Percentiles rank a stretch among this genome's conserved stretches.
phyloP scores from a whole-genome alignment of 805 yeast genomes.

The Wickerhamiella hasegawae region DNA sequence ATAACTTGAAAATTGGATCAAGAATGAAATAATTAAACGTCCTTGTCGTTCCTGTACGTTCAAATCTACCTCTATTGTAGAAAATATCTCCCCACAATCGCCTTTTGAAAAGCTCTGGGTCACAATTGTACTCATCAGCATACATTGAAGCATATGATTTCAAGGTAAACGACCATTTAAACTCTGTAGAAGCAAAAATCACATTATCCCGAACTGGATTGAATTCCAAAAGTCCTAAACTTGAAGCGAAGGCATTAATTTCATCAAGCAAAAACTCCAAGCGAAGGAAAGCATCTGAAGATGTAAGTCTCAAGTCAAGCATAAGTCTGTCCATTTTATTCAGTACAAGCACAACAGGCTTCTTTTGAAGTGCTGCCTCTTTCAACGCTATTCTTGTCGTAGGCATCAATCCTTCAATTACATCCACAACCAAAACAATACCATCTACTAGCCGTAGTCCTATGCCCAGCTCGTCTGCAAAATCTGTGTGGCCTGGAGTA shows the following conservation, averaged over 20 bases:
- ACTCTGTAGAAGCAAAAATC: slow-evolving; percentile 52
- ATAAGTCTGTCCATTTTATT: slow-evolving; percentile 81
- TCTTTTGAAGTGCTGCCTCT: slow-evolving; percentile 32
- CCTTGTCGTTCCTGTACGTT: slow-evolving; percentile 19
- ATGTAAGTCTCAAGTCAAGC: slow-evolving; percentile 62
- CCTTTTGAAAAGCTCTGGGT: slow-evolving; percentile 30
- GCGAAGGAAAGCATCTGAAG: slow-evolving; percentile 56
- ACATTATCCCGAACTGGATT: slow-evolving; percentile 43
- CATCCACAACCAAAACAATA: slow-evolving; percentile 59
- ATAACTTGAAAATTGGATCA: slow-evolving; percentile 66
- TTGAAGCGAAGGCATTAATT: slow-evolving; percentile 38
- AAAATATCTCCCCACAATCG: slow-evolving; percentile 64
- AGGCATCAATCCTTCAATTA: slow-evolving; percentile 61
- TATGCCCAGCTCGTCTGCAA: slow-evolving; percentile 54
- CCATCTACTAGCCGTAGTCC: slow-evolving; percentile 49
- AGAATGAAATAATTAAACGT: slow-evolving; percentile 52
- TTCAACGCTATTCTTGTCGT: slow-evolving; percentile 34
- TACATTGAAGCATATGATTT: slow-evolving; percentile 46
- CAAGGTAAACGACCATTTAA: slow-evolving; percentile 50
- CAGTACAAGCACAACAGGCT: slow-evolving; percentile 43
- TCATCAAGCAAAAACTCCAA: slow-evolving; percentile 43
- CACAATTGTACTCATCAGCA: slow-evolving; percentile 19
- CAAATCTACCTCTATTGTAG: slow-evolving; percentile 35
- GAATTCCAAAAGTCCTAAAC: slow-evolving; percentile 12
- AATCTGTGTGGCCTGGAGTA: slow-evolving; percentile 85